Base-by-base conservation (phyloP, 225 moss, liverwort and hornwort genomes). In the Neckera pumila region DNA sequence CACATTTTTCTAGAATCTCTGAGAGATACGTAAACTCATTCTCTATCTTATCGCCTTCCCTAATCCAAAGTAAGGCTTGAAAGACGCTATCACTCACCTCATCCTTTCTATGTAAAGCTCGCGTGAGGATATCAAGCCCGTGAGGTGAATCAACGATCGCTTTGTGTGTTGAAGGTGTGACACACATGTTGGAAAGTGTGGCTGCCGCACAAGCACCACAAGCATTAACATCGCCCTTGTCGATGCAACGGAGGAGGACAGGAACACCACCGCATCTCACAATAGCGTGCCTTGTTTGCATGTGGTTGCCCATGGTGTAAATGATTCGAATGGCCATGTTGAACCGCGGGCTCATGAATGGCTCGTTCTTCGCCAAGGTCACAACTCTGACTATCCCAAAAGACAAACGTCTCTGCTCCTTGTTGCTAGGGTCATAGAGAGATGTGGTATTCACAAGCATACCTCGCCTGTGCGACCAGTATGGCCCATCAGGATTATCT, bases 211-310 rank as follows among this genome's bases (percentile, higher is more conserved):
- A 25, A 5, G 0, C 19, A 31, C 5, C 57, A 54, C 76, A 80
- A 5, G 0, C 3, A 8, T 8, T 1, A 14, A 1, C 18, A 30
- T 64, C 7, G 77, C 85, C 90, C 81, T 71, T 3, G 47, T 85
- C 92, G 36, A 92, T 54, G 81, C 92, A 91, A 61, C 79, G 89
- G n/a, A 92, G 89, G 12, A 91, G 92, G 40, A 92, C n/a, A 28
- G 89, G 66, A 66, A 92, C 31, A 43, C 92, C 92, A 58, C 90
- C 92, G 4, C 76, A 84, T 67, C 89, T 84, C 10, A 92, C 59
- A 25, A 92, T 87, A 34, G 85, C 89, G n/a, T 92, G 90, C 36
- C 92, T 84, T 8, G 92, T 92, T 71, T 84, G 76, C 1, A 6
- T 17, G 58, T 90, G 36, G 63, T 92, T 90, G 84, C 17, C 11